Percentiles rank a stretch among this genome's conserved stretches.
phyloP scores from a whole-genome alignment of 306 rosid genomes.

The Pyrus bretschneideri region DNA sequence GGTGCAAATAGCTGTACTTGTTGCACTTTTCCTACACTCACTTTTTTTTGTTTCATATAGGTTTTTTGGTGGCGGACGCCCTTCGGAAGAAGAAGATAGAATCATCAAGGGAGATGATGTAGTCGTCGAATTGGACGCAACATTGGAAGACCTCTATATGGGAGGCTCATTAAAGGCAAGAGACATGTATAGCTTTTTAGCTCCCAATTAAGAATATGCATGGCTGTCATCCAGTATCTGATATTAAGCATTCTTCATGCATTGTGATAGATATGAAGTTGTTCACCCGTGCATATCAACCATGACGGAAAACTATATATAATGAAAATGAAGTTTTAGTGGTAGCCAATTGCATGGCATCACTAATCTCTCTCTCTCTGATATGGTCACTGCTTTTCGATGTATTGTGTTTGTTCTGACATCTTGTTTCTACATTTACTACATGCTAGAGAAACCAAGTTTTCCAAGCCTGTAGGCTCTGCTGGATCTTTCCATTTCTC shows the following conservation, averaged over 20 bases:
- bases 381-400: background rate
- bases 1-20: background rate
- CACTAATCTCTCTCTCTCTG: background rate
- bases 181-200: background rate
- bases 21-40: background rate
- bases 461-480: background rate
- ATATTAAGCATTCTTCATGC: background rate
- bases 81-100: slow-evolving; percentile 78
- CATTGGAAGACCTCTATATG: slow-evolving; percentile 87
- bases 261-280: background rate
- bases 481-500: background rate
- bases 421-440: background rate
- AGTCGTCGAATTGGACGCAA: slow-evolving; percentile 72
- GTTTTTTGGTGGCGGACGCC: slow-evolving; percentile 81
- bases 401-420: background rate
- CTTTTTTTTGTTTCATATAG: slow-evolving; percentile 31
- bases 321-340: background rate
- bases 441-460: background rate
- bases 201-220: background rate
- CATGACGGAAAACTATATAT: background rate
- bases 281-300: background rate
- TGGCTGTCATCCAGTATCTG: background rate
- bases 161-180: slow-evolving; percentile 92
- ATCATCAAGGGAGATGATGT: slow-evolving; percentile 83
- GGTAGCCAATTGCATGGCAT: background rate